Percentiles rank a stretch among this genome's conserved stretches.
Conservation (phyloP, 345 rosid species). For the Aegle marmelos region DNA sequence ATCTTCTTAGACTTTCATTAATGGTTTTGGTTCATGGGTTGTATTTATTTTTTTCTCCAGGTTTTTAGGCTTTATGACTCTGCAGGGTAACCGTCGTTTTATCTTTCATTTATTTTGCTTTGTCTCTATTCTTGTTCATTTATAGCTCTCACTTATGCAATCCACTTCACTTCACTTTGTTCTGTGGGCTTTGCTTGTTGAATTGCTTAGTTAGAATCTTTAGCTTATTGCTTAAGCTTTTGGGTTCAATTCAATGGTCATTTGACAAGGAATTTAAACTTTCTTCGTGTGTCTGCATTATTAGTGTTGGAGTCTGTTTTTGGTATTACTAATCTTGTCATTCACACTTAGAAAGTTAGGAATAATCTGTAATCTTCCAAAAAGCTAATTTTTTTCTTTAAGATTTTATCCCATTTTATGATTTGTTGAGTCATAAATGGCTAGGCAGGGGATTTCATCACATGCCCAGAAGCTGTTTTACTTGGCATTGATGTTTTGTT, state of each 20-base stretch:
- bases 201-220: no score
- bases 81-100: background rate
- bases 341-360: no score
- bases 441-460: constrained; percentile 3
- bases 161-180: background rate
- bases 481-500: constrained; percentile 23
- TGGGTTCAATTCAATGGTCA: background rate
- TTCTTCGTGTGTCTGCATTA: background rate
- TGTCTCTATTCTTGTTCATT: background rate
- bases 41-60: background rate
- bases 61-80: background rate
- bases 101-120: background rate
- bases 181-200: no score
- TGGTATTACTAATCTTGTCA: background rate
- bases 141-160: background rate
- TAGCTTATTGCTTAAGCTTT: no score
- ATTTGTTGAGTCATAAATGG: background rate
- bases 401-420: no score
- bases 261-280: background rate
- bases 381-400: no score
- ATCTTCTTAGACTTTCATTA: constrained; percentile 4
- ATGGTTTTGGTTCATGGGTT: background rate
- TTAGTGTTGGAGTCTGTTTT: background rate
- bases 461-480: constrained; percentile 14
- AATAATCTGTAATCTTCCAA: background rate